Base-by-base conservation (phyloP, 1,284 basidiomycete genomes). In the Gymnopus androsaceus region DNA sequence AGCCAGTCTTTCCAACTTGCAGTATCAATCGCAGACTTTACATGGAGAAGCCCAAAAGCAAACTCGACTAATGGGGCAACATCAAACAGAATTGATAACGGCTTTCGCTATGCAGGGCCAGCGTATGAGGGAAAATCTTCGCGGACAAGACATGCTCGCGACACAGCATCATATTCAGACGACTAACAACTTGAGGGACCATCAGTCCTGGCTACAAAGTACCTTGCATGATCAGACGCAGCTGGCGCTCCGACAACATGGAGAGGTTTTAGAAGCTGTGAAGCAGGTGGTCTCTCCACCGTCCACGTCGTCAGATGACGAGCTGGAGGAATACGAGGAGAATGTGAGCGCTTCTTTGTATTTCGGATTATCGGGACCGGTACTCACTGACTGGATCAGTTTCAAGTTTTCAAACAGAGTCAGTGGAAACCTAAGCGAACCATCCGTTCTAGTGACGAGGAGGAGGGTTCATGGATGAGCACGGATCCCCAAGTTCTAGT, bases 381-480 rank as follows among this genome's bases (percentile, higher is more conserved):
- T 33, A n/a, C 44, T 46, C 30, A 21, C 8, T 14, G 14, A 4
- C 8, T 3, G 21, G 30, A 23, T 25, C 17, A 48, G 46, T 48
- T 48, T 21, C 46, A 48, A 25, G 46, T 48, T 36, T 48, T 48
- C 15, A 48, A 48, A 14, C 46, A 48, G 21, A 48, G 31, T 21
- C 17, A 48, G 36, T 48, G 46, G 46, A 48, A 36, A 8, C 46
- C 46, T 3, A 33, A 23, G 21, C 30, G 36, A 11, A 48, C 25
- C 4, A 19, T 48, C 11, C 30, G 33, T 23, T 36, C 46, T 7
- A 48, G 46, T 9, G 46, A 48, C 33, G 46, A 48, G 11, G 33
- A 34, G 23, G 46, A 48, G 8, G 46, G 46, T 25, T 48, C 46
- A 21, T 48, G 46, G 46, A 48, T 48, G 46, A 48, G 46, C 15